A percentile compares a stretch with the other conserved stretches of the same genome.
Conservation (phyloP, 1,284 basidiomycete species). For the Chondrostereum purpureum region DNA sequence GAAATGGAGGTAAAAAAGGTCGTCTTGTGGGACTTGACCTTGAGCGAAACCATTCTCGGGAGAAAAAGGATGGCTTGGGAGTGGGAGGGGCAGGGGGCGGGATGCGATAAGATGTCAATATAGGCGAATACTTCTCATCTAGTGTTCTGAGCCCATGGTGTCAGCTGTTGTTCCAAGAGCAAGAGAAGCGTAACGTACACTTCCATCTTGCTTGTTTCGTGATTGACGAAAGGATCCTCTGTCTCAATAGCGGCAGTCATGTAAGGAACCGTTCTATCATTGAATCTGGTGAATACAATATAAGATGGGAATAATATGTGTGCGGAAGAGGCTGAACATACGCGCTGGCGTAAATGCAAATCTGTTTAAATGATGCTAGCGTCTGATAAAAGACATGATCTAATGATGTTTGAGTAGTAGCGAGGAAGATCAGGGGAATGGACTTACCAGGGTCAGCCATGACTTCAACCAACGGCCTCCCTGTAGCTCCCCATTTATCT, state of each 20-base stretch:
- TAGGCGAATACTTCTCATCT: slow-evolving; percentile 46
- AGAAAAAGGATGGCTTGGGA: slow-evolving; percentile 31
- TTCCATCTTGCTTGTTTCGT: slow-evolving; percentile 50
- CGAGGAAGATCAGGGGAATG: slow-evolving; percentile 12
- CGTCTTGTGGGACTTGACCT: slow-evolving; percentile 18
- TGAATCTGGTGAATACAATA: slow-evolving; percentile 35
- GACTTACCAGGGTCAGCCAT: slow-evolving; percentile 79
- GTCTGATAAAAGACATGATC: slow-evolving; percentile 76
- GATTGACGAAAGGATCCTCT: slow-evolving; percentile 61
- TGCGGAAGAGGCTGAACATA: slow-evolving; percentile 26
- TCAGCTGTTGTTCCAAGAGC: slow-evolving; percentile 2
- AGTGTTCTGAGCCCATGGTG: slow-evolving; percentile 35
- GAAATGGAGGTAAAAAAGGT: slow-evolving; percentile 55
- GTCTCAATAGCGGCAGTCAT: slow-evolving; percentile 69
- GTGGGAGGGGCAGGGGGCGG: slow-evolving; percentile 32
- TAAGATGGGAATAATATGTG: neutral
- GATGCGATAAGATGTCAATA: slow-evolving; percentile 46
- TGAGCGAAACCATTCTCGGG: slow-evolving; percentile 40
- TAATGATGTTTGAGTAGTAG: slow-evolving; percentile 18
- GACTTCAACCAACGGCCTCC: slow-evolving; percentile 70
- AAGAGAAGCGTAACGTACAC: slow-evolving; percentile 38
- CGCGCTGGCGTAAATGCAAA: slow-evolving; percentile 85
- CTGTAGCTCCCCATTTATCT: slow-evolving; percentile 69
- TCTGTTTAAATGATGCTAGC: slow-evolving; percentile 59
- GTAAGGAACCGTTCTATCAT: slow-evolving; percentile 80